Base-by-base conservation (phyloP, 2,329 filamentous ascomycete genomes). In the Pseudogymnoascus sp. region DNA sequence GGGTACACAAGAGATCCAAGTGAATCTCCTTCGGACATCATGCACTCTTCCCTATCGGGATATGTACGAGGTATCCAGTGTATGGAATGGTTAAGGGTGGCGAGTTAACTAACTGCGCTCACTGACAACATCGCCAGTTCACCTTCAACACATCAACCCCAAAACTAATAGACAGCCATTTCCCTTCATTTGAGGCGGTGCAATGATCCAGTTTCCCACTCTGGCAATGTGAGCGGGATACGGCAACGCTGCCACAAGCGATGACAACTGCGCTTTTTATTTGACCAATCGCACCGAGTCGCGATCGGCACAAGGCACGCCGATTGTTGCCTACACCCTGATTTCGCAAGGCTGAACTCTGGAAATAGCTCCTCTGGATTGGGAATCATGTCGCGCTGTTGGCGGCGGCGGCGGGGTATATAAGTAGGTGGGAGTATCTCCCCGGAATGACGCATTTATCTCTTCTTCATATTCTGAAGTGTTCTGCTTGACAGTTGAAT, bases 341-440 rank as follows among this genome's bases (percentile, higher is more conserved):
- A 8, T 56, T 34, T 56, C 25, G 46, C 49, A n/a, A 56, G 49
- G 49, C 49, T 56, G 49, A 56, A 56, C 9, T 34, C 11, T 56
- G 28, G 9, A 31, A 31, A 21, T 21, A 28, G n/a, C 49, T 7
- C 14, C 34, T 18, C 49, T 18, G 28, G 11, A 56, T 34, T 56
- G 9, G 49, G 49, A 34, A 18, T 7, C 28, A 56, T 56, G n/a
- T 12, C 6, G 49, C 49, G 49, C 8, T 18, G 46, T 21, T 16
- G n/a, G 1, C 0, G n/a, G 5, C 28, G n/a, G 49, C 49, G 28
- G 34, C 18, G 16, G 7, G n/a, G 49, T 56, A 56, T 56, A 56
- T 56, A 56, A 56, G 49, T 34, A 56, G 49, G 25, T 5, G 12
- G 28, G 25, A 56, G 49, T 56, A 56, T 56, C 49, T 56, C 9